Evolutionary conservation across 208 protist species (phyloP), one percentile per base, ranked within the genome.

Genomic region (Novymonas esmeraldas): DNA sequence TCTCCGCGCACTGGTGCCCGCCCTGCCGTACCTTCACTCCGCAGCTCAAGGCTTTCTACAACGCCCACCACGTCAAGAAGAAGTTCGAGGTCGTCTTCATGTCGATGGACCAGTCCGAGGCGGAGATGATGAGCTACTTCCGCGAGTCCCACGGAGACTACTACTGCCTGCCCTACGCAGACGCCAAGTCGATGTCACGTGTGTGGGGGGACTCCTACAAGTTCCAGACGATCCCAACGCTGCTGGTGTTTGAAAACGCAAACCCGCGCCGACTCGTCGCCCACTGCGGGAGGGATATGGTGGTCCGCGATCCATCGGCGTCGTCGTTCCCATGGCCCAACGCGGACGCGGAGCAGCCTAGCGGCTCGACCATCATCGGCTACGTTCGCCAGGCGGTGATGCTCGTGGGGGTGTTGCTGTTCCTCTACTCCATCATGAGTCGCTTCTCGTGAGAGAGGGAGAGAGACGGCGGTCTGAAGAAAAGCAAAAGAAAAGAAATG

Each of bases 1-100:
- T 94, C 68, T 87, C 81, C 11, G 90, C 90, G 9, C 84, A 92
- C 74, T 95, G 88, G 87, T 94, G 89, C 62, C 84, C 83, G 0
- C 91, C 87, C n/a, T 96, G 90, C 66, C 64, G 73, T 34, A 16
- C 55, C 6, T 94, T 95, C 74, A 95, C 92, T 2, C 92, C 89
- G n/a, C 9, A 74, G 68, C 78, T 96, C 13, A 78, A 70, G 28
- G 28, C 34, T 5, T 84, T 58, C 33, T 58, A 58, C 20, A 80
- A 88, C 13, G 48, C 36, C 2, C 74, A 82, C 65, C 51, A 73
- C 66, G 22, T 33, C 3, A 56, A 42, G 31, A 82, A 87, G 54
- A 66, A 82, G 16, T 86, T 95, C 34, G 86, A 92, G 51, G 67
- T 96, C n/a, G 70, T 93, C 0, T 93, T 91, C 58, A 45, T 92